These are phyloP conservation scores for Fusarium sp. DNA, from an alignment of 2,329 filamentous ascomycete species.

Conservation along the genomic window DNA sequence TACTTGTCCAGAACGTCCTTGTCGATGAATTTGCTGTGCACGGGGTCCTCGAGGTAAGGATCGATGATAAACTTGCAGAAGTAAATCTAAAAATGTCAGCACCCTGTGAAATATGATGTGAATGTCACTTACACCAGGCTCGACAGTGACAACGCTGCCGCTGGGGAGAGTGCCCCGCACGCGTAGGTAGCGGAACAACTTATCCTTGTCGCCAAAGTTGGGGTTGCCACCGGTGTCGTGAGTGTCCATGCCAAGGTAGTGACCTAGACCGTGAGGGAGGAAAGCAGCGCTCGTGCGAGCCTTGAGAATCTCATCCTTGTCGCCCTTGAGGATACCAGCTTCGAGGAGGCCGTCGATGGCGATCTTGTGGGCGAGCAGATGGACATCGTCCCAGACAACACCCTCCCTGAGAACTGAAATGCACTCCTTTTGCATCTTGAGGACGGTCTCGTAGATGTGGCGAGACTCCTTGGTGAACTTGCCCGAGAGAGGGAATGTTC, in stretches of 20 bases:
- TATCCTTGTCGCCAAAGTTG: conserved; percentile 81
- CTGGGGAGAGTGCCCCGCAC: conserved; percentile 79
- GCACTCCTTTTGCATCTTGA: conserved; percentile 85
- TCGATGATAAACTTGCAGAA: conserved; percentile 91
- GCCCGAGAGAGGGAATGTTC: conserved; percentile 84
- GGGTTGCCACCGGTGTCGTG: conserved; percentile 86
- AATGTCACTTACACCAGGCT: conserved; percentile 77
- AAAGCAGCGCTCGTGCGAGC: conserved; percentile 87
- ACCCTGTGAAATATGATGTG: too few species aligned
- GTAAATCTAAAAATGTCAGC: conserved; percentile 69
- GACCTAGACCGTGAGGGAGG: conserved; percentile 90
- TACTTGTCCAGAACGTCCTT: conserved; percentile 77
- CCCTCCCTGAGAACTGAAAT: conserved; percentile 78
- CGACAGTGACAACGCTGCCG: conserved; percentile 89
- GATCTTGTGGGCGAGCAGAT: conserved; percentile 80
- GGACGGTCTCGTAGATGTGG: conserved; percentile 83
- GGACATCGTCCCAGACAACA: conserved; percentile 82
- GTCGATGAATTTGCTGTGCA: conserved; percentile 81
- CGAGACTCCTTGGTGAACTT: conserved; percentile 75
- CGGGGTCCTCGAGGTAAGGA: conserved; percentile 78
- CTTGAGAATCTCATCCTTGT: conserved; percentile 77
- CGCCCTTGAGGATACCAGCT: conserved; percentile 77
- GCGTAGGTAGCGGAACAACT: conserved; percentile 87
- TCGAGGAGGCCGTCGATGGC: conserved; percentile 81
- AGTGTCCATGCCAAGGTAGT: conserved; percentile 92